These are phyloP conservation scores for Fusarium siculi DNA, from an alignment of 2,329 filamentous ascomycete species.

Conservation along the genomic window DNA sequence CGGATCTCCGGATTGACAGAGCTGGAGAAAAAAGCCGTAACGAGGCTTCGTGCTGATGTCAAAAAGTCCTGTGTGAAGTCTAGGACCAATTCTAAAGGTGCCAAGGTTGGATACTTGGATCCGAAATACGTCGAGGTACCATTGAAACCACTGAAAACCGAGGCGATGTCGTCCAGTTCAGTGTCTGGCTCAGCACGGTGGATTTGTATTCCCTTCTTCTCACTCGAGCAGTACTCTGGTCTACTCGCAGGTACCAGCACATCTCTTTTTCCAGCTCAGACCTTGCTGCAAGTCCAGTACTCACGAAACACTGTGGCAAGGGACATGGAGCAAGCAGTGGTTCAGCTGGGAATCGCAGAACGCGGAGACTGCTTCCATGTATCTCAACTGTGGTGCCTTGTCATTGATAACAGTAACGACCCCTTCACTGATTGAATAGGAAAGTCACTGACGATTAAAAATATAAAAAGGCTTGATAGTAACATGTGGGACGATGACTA, in stretches of 20 bases:
- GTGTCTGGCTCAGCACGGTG: constrained; percentile 47
- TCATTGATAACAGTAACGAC: constrained; percentile 56
- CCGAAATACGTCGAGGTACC: constrained; percentile 52
- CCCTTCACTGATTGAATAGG: neutral
- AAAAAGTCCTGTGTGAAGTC: constrained; percentile 52
- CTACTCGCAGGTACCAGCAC: constrained; percentile 46
- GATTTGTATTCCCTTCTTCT: constrained; percentile 61
- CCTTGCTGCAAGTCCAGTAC: constrained; percentile 57
- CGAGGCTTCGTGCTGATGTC: constrained; percentile 52
- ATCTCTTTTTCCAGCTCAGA: constrained; percentile 54
- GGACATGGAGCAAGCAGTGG: constrained; percentile 60
- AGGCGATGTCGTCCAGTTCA: constrained; percentile 13
- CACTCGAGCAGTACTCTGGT: constrained; percentile 56
- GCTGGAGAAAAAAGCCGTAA: constrained; percentile 49
- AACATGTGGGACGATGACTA: constrained; percentile 54
- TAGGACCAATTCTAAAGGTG: constrained; percentile 51
- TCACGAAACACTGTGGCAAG: constrained; percentile 52
- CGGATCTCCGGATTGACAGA: constrained; percentile 48
- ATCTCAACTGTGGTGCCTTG: constrained; percentile 59
- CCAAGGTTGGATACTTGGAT: constrained; percentile 55
- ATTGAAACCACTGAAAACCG: constrained; percentile 43
- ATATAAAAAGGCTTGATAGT: constrained; percentile 50
- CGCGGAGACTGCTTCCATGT: constrained; percentile 58
- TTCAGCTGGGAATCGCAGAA: constrained; percentile 50
- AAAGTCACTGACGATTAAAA: neutral